A percentile compares a stretch with the other conserved stretches of the same genome.
Conservation (phyloP, 805 yeast species). For the Barnettozyma vustinii region DNA sequence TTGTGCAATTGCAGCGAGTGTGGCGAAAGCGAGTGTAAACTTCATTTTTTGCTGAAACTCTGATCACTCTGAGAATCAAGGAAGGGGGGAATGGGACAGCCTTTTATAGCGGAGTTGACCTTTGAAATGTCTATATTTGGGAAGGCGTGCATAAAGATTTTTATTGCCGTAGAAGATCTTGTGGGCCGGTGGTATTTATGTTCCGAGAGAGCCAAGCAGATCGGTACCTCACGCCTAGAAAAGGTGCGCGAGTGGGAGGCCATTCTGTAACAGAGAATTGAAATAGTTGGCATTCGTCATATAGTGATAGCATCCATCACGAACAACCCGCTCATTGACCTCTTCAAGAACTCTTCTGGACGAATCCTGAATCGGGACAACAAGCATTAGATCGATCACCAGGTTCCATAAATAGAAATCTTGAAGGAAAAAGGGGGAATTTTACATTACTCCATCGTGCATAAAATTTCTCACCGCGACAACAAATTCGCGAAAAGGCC, state of each 20-base stretch:
- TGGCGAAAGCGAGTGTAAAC: slow-evolving; percentile 31
- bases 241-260: not conserved
- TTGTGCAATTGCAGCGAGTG: slow-evolving; percentile 40
- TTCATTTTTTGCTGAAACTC: slow-evolving; percentile 6
- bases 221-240: not conserved
- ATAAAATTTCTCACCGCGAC: not conserved
- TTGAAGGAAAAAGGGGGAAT: too few relatives aligned
- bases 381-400: too few relatives aligned
- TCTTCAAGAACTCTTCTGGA: too few relatives aligned
- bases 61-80: too few relatives aligned
- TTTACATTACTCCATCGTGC: not conserved
- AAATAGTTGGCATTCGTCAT: too few relatives aligned
- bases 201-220: not conserved
- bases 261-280: not conserved
- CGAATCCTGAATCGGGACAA: too few relatives aligned
- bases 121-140: not conserved
- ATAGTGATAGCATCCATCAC: too few relatives aligned
- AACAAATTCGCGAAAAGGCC: not conserved
- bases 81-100: not conserved
- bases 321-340: too few relatives aligned
- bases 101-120: not conserved
- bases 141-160: not conserved
- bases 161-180: too few relatives aligned
- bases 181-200: too few relatives aligned
- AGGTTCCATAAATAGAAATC: not conserved